Conservation (phyloP, 331 rosid species). For the Quercus phellos region DNA sequence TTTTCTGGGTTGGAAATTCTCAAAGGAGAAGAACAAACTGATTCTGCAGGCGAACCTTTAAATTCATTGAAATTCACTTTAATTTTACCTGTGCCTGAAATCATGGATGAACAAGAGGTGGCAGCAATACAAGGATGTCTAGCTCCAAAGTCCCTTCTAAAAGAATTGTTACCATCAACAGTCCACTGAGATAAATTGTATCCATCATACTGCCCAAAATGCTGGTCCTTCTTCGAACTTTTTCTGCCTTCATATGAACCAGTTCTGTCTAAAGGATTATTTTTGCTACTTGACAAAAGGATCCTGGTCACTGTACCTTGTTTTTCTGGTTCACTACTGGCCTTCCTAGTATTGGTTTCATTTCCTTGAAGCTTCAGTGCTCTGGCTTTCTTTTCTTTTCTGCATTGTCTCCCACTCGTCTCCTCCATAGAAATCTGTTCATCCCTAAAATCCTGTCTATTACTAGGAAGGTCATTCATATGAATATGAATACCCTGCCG, state of each 20-base stretch:
- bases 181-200: slow-evolving; percentile 38
- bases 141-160: slow-evolving; percentile 57
- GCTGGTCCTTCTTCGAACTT: slow-evolving; percentile 47
- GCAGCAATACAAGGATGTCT: slow-evolving; percentile 65
- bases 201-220: slow-evolving; percentile 39
- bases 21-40: slow-evolving; percentile 97
- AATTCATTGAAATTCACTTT: slow-evolving; percentile 71
- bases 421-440: neutral
- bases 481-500: neutral
- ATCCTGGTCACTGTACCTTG: slow-evolving; percentile 22
- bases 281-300: neutral
- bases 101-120: slow-evolving; percentile 88
- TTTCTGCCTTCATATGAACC: neutral
- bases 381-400: slow-evolving; percentile 74
- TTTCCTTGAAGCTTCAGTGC: slow-evolving; percentile 61
- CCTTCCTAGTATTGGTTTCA: slow-evolving; percentile 70
- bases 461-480: neutral
- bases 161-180: slow-evolving; percentile 51
- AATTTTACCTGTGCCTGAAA: slow-evolving; percentile 84
- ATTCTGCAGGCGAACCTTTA: slow-evolving; percentile 95
- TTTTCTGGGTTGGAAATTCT: slow-evolving; percentile 66
- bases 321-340: slow-evolving; percentile 55
- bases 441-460: neutral
- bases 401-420: slow-evolving; percentile 35
- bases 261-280: neutral